These are phyloP conservation scores for Cladosporium colombiae DNA, from an alignment of 2,329 filamentous ascomycete genomes.

Conservation along the genomic window DNA sequence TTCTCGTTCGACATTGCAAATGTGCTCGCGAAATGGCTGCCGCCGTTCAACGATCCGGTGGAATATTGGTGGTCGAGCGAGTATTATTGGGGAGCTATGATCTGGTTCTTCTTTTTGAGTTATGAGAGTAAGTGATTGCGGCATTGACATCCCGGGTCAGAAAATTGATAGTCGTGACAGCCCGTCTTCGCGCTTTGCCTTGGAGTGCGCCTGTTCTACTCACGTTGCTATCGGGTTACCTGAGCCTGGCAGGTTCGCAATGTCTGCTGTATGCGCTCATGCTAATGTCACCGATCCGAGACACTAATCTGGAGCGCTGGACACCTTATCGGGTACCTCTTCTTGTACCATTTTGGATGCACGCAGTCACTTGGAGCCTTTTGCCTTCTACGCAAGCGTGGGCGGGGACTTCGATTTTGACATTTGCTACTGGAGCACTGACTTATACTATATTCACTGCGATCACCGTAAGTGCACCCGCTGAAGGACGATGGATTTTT, in stretches of 20 bases:
- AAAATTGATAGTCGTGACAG: neutral
- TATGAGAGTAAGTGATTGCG: constrained; percentile 12
- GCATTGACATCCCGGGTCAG: neutral
- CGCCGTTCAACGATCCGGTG: neutral
- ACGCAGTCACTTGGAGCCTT: neutral
- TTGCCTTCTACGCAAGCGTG: constrained; percentile 1
- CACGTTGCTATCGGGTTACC: neutral
- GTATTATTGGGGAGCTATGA: constrained; percentile 2
- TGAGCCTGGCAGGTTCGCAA: constrained; percentile 13
- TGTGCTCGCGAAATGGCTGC: neutral
- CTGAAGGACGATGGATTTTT: no score
- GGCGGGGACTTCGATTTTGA: neutral
- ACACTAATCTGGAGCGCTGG: constrained; percentile 17
- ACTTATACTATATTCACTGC: constrained; percentile 2
- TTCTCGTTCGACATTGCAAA: neutral
- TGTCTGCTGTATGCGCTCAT: constrained; percentile 12
- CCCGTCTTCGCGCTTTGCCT: constrained; percentile 14
- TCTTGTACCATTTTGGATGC: constrained; percentile 3
- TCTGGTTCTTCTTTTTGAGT: constrained; percentile 13
- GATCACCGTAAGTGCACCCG: constrained; percentile 11
- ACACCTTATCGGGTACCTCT: neutral
- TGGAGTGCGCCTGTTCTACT: constrained; percentile 9
- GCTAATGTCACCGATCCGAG: constrained; percentile 15
- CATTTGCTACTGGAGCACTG: neutral
- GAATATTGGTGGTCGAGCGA: constrained; percentile 18